phyloP scores from a whole-genome alignment of 2,329 filamentous ascomycete genomes.

The Trichoderma sp. region DNA sequence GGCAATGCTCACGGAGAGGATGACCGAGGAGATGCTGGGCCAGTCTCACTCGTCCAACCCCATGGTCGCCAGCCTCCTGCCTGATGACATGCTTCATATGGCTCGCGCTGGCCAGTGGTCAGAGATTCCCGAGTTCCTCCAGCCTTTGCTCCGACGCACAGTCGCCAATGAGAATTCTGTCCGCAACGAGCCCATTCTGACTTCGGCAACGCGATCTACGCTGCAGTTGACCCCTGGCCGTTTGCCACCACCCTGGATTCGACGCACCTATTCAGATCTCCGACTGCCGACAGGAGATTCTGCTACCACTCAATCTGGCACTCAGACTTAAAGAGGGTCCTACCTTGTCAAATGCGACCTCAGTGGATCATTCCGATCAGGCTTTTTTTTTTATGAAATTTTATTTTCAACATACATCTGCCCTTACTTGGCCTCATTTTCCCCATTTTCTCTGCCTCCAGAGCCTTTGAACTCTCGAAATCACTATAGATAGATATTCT shows the following conservation, averaged over 20 bases:
- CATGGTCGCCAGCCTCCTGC: slow-evolving; percentile 48
- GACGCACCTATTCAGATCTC: slow-evolving; percentile 42
- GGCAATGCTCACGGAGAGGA: slow-evolving; percentile 51
- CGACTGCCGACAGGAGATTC: slow-evolving; percentile 47
- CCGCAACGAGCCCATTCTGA: slow-evolving; percentile 22
- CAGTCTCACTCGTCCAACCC: slow-evolving; percentile 35
- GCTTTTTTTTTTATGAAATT: neutral
- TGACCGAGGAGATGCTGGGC: slow-evolving; percentile 44
- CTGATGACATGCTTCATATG: slow-evolving; percentile 56
- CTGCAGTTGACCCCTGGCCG: slow-evolving; percentile 15
- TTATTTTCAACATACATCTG: neutral
- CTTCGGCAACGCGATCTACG: slow-evolving; percentile 22
- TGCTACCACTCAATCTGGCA: slow-evolving; percentile 31
- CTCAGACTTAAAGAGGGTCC: slow-evolving; percentile 31
- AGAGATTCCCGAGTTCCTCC: slow-evolving; percentile 60
- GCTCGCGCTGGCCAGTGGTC: slow-evolving; percentile 62
- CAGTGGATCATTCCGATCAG: neutral
- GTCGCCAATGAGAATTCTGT: slow-evolving; percentile 46
- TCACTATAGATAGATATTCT: neutral
- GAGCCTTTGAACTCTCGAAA: neutral
- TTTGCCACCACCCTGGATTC: slow-evolving; percentile 26
- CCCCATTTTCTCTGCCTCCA: neutral
- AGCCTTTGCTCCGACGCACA: slow-evolving; percentile 54
- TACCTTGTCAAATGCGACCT: neutral
- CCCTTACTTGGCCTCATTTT: neutral